Evolutionary conservation across 192 early-diverging fungal species (phyloP), one percentile per base, ranked within the genome.

Genomic region (Coemansia sp.): DNA sequence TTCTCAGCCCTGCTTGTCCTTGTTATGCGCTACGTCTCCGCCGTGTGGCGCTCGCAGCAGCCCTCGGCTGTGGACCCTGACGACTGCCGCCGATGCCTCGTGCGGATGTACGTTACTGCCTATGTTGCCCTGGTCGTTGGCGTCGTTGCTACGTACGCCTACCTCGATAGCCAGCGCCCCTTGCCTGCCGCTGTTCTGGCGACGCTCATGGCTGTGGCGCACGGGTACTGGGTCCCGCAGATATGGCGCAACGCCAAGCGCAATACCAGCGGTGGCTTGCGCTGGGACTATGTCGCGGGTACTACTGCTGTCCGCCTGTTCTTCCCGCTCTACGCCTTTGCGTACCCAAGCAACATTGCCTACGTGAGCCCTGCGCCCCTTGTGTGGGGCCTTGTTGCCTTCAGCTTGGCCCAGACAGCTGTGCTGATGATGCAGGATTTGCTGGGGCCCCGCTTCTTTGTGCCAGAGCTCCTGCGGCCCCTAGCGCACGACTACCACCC

Each of bases 151-250:
- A 78, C 90, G 38, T 90, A 90, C 67, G 70, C 84, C 34, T 88
- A 85, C 25, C 68, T 86, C 6, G 73, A 83, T 72, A 75, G 10
- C 66, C 68, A 28, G 85, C 83, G 33, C 69, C 85, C 12, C 68
- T 63, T 62, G 61, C 86, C 10, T 81, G 82, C 59, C 69, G 85
- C 58, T 31, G 83, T 34, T 68, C 82, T 65, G 68, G 87, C 31
- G 57, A 57, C 5, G 41, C 82, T 47, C 28, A 74, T 85, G 9
- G 63, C 86, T 12, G 55, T 62, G 2, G 60, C 87, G 33, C 89
- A 84, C 73, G 91, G 90, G 2, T 90, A 87, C 76, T 94, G 92
- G 92, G 71, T 91, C 12, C 92, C 92, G n/a, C 92, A 94, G 59
- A 91, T 91, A 47, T 71, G 85, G 26, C 83, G 89, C 68, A 92